These are phyloP conservation scores for Lipomyces starkeyi DNA, from an alignment of 805 yeast species.

Conservation along the genomic window DNA sequence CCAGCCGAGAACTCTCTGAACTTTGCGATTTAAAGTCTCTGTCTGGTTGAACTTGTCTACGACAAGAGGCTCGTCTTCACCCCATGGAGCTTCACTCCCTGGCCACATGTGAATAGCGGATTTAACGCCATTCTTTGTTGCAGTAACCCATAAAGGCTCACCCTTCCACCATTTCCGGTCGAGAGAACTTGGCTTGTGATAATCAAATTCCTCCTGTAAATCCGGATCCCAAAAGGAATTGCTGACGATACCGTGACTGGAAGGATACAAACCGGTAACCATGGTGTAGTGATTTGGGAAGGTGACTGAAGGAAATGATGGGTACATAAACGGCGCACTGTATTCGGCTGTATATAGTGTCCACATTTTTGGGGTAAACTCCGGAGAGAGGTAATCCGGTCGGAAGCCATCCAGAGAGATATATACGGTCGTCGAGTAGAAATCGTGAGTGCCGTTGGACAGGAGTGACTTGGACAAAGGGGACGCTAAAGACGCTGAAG, in stretches of 20 bases:
- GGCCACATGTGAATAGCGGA: conserved; percentile 97
- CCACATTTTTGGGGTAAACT: conserved; percentile 74
- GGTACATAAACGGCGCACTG: conserved; percentile 82
- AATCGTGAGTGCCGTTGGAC: conserved; percentile 69
- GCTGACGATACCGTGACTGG: conserved; percentile 85
- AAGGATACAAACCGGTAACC: conserved; percentile 83
- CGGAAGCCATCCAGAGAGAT: conserved; percentile 89
- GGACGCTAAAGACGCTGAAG: neutral
- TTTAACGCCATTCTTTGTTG: conserved; percentile 62
- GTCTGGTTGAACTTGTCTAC: conserved; percentile 69
- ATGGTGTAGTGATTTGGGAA: conserved; percentile 93
- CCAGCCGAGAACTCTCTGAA: conserved; percentile 66
- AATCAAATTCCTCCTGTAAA: conserved; percentile 61
- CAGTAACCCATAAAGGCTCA: conserved; percentile 87
- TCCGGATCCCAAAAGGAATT: conserved; percentile 76
- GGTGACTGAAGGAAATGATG: conserved; percentile 87
- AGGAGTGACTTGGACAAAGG: conserved; percentile 37
- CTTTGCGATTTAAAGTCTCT: conserved; percentile 64
- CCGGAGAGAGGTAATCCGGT: conserved; percentile 76
- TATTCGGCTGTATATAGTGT: conserved; percentile 49
- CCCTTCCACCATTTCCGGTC: conserved; percentile 84
- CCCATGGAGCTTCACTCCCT: conserved; percentile 77
- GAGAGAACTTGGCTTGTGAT: conserved; percentile 62
- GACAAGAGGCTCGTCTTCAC: conserved; percentile 55
- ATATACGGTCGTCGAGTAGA: conserved; percentile 78